A percentile compares a stretch with the other conserved stretches of the same genome.
Evolutionary conservation across 805 yeast species (phyloP).

Genomic region (Kodamaea fukazawae): DNA sequence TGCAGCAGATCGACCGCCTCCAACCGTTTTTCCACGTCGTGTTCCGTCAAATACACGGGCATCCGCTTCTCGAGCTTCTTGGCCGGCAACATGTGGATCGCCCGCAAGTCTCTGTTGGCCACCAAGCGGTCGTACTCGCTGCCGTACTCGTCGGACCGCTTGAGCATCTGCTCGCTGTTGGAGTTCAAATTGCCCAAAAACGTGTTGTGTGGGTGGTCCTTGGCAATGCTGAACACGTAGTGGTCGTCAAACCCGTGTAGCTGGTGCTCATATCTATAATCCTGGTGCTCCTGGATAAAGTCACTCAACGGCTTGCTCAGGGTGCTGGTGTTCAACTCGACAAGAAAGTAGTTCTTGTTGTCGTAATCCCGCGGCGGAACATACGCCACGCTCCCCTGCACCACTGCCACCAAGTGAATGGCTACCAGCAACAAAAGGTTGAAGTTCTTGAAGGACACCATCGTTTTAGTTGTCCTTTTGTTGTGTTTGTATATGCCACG

Average conservation of each 20-base stretch:
- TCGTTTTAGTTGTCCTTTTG: constrained; percentile 1
- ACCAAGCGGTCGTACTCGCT: constrained; percentile 24
- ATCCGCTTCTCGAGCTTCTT: constrained; percentile 52
- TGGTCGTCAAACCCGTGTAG: constrained; percentile 60
- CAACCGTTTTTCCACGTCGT: constrained; percentile 5
- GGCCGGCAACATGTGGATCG: constrained; percentile 56
- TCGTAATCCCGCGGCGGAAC: constrained; percentile 42
- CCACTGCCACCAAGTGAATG: constrained; percentile 1
- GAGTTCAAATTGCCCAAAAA: constrained; percentile 37
- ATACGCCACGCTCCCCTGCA: neutral
- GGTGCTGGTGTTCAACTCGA: constrained; percentile 45
- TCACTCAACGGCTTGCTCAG: constrained; percentile 25
- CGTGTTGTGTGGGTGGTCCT: constrained; percentile 32
- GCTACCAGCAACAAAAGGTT: constrained; percentile 4
- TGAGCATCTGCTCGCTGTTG: constrained; percentile 24
- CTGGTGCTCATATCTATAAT: constrained; percentile 56
- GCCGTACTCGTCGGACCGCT: constrained; percentile 28
- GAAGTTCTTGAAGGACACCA: constrained; percentile 3
- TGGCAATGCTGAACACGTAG: constrained; percentile 61
- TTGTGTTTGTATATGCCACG: constrained; percentile 2
- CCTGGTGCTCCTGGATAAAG: constrained; percentile 40
- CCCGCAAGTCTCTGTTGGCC: constrained; percentile 30
- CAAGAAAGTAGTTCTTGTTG: constrained; percentile 55
- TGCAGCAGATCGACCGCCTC: constrained; percentile 50
- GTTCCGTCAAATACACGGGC: constrained; percentile 46